Evolutionary conservation across 305 asterid species (phyloP).

Genomic region (Fraxinus sp.): DNA sequence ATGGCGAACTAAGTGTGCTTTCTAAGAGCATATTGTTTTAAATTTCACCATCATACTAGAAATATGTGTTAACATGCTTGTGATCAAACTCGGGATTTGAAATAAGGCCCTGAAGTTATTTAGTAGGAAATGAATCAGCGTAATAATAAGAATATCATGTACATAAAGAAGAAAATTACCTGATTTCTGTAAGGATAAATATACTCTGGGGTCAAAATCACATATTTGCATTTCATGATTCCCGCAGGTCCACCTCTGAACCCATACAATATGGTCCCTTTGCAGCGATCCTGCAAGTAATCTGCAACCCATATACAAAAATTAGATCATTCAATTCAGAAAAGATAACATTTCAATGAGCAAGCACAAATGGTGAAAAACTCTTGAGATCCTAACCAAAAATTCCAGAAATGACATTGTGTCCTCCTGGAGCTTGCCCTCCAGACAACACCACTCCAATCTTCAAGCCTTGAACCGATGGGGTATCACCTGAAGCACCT

Average conservation of each 20-base stretch:
- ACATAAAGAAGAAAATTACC: slow-evolving; percentile 38
- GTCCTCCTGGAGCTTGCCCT: slow-evolving; percentile 99
- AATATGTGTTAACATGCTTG: neutral
- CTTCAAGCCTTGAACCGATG: slow-evolving; percentile 48
- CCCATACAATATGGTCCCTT: slow-evolving; percentile 92
- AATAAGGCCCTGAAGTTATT: slow-evolving; percentile 9
- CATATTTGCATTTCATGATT: slow-evolving; percentile 85
- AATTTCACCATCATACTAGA: neutral
- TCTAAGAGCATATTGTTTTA: neutral
- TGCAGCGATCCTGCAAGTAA: slow-evolving; percentile 86
- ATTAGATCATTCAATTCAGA: slow-evolving; percentile 12
- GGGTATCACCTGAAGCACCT: slow-evolving; percentile 39
- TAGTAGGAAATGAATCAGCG: neutral
- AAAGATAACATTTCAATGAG: neutral
- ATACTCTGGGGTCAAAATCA: slow-evolving; percentile 65
- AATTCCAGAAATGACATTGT: slow-evolving; percentile 95
- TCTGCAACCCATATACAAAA: slow-evolving; percentile 45
- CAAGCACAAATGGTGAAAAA: slow-evolving; percentile 11
- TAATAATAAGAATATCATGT: neutral
- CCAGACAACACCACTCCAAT: slow-evolving; percentile 94
- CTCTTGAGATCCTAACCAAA: slow-evolving; percentile 48
- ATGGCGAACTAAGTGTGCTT: neutral
- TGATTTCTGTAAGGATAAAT: slow-evolving; percentile 96
- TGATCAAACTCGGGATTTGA: slow-evolving; percentile 1
- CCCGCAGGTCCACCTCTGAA: slow-evolving; percentile 99